Conservation (phyloP, 164 flowering plant species). For the Stephania japonica region DNA sequence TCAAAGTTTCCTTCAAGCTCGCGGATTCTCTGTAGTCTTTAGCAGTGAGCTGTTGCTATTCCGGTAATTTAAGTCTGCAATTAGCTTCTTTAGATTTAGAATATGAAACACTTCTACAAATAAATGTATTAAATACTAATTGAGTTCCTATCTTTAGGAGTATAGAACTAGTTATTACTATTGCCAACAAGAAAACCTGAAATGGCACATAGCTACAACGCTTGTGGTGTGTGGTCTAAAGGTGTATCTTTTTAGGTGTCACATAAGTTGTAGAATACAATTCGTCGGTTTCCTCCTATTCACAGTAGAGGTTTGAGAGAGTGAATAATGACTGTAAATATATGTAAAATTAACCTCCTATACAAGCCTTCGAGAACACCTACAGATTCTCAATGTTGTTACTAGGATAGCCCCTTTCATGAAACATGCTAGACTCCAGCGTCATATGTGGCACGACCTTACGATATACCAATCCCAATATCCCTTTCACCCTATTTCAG, state of each 20-base stretch:
- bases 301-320: no score
- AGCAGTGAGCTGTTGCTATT: background rate
- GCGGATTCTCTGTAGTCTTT: background rate
- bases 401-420: background rate
- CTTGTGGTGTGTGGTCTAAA: background rate
- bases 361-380: background rate
- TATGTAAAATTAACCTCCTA: no score
- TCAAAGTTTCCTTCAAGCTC: background rate
- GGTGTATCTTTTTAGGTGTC: background rate
- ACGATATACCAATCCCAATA: no score
- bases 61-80: background rate
- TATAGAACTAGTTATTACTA: background rate
- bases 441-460: background rate
- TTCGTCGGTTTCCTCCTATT: no score
- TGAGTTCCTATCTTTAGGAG: background rate
- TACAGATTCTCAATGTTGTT: background rate
- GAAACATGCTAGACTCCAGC: background rate
- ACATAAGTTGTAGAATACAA: no score
- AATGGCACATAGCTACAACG: no score
- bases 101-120: background rate
- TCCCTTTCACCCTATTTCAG: no score
- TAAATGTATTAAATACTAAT: background rate
- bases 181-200: no score
- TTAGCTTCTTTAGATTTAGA: background rate
- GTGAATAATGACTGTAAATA: no score